These are phyloP conservation scores for Macrolepiota albuminosa DNA, from an alignment of 768 basidiomycete genomes.

Conservation along the genomic window DNA sequence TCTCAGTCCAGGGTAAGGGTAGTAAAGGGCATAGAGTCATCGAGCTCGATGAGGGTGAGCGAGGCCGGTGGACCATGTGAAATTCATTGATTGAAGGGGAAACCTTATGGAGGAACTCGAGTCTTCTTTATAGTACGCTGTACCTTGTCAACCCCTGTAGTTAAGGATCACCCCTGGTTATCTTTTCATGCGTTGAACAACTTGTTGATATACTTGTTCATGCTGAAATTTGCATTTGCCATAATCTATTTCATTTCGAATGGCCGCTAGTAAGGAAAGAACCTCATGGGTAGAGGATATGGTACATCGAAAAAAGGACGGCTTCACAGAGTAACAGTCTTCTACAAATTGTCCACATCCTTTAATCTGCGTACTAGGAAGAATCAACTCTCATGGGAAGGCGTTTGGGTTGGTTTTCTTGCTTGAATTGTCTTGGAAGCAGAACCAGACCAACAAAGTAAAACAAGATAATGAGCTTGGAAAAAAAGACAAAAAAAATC, in stretches of 20 bases:
- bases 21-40: not conserved
- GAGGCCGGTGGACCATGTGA: not conserved
- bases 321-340: not conserved
- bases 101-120: not conserved
- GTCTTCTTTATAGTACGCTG: not conserved
- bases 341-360: not conserved
- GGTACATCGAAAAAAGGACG: not conserved
- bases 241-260: not conserved
- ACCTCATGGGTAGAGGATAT: not conserved
- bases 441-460: conserved; percentile 39
- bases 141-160: not conserved
- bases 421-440: conserved; percentile 42
- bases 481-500: not conserved
- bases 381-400: conserved; percentile 9
- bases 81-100: not conserved
- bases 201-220: not conserved
- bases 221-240: not conserved
- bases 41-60: not conserved
- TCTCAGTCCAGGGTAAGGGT: not conserved
- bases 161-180: not conserved
- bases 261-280: too few relatives aligned
- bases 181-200: not conserved
- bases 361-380: conserved; percentile 5
- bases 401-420: conserved; percentile 34
- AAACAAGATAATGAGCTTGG: conserved; percentile 34